Base-by-base conservation (phyloP, 2,329 filamentous ascomycete species). In the Nemania abortiva region DNA sequence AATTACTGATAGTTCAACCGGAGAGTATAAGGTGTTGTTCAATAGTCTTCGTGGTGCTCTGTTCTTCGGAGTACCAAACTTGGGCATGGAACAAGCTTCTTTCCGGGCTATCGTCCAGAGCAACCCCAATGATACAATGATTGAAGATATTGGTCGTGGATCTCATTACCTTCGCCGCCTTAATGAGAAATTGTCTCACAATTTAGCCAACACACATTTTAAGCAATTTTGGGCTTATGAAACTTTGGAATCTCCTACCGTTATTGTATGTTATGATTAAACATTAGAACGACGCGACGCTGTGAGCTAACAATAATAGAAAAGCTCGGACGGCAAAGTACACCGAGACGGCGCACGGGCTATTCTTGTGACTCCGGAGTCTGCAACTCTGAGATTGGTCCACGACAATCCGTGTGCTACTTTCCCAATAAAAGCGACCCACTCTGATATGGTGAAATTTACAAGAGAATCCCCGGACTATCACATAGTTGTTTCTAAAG, bases 391-490 rank as follows among this genome's bases (percentile, higher is more conserved):
- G 10, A 11, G 29, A 27, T 27, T 27, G 3, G 10, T 31, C 10
- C 52, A 37, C 13, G 29, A 27, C 20, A 31, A 27, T 27, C 22
- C 22, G 15, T 18, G 10, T 27, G 18, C 6, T 20, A 54, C 27
- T 9, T 66, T 69, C 20, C 60, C 69, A 2, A 70, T 69, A 18
- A 60, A 63, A 18, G 66, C 55, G 37, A 63, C 54, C 15, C 69
- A 71, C 18, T 71, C 69, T 3, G 31, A 69, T 24, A 69, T 71
- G 69, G 69, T 71, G n/a, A 71, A 71, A 52, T 71, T 66, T 42
- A 47, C 47, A 18, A 60, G 59, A 34, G 55, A 63, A 2, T 70
- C 64, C 18, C 27, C 39, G 7, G 52, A 59, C 34, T 67, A 60
- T 20, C 39, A 65, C 15, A 59, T 70, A n/a, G 60, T 70, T 18